Evolutionary conservation across 192 early-diverging fungal species (phyloP).

Genomic region (Bifiguratus adelaidae): DNA sequence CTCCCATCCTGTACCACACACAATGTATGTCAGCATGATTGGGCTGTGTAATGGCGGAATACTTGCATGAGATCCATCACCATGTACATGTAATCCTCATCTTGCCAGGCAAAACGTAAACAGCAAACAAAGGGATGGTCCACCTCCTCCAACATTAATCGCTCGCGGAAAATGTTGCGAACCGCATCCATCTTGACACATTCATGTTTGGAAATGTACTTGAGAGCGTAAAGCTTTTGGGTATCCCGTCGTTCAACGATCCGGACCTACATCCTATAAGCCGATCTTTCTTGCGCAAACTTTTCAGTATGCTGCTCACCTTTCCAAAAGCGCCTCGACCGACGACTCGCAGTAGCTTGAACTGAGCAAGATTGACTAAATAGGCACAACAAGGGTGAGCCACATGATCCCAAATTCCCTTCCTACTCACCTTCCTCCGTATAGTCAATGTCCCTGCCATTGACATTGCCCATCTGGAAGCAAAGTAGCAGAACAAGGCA

Average conservation of each 20-base stretch:
- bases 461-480: neutral
- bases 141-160: slow-evolving; percentile 66
- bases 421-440: neutral
- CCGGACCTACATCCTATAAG: slow-evolving; percentile 46
- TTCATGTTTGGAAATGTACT: slow-evolving; percentile 81
- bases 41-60: neutral
- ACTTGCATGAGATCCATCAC: slow-evolving; percentile 76
- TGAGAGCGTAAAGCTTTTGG: slow-evolving; percentile 66
- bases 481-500: no score
- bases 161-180: slow-evolving; percentile 73
- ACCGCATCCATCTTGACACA: slow-evolving; percentile 80
- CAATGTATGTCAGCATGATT: neutral
- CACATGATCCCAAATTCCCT: neutral
- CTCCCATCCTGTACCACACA: slow-evolving; percentile 49
- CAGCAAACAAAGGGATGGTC: slow-evolving; percentile 60
- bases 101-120: slow-evolving; percentile 83
- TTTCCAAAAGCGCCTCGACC: slow-evolving; percentile 86
- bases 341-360: slow-evolving; percentile 68
- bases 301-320: slow-evolving; percentile 27
- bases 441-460: neutral
- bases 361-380: slow-evolving; percentile 66
- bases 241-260: slow-evolving; percentile 67
- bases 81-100: slow-evolving; percentile 83
- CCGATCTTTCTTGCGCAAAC: neutral
- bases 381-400: neutral